Evolutionary conservation across 768 basidiomycete species (phyloP), one percentile per base, ranked within the genome.

Genomic region (Chlorophyllum brunneum): DNA sequence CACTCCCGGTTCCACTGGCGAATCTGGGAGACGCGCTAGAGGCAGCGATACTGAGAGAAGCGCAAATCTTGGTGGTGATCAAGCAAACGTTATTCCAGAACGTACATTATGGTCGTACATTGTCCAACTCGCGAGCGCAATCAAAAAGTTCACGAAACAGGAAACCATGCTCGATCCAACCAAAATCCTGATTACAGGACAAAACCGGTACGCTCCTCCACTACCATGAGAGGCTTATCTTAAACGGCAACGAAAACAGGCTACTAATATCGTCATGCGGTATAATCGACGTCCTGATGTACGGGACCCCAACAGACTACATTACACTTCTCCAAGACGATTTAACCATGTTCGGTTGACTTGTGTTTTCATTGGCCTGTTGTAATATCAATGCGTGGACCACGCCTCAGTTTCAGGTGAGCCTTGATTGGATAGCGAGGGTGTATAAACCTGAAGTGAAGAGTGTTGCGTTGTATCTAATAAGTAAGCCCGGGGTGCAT

Each of bases 51-150:
- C 39, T 61, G 61, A n/a, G n/a, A n/a, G n/a, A n/a, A n/a, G n/a
- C n/a, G n/a, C n/a, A n/a, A n/a, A n/a, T n/a, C n/a, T n/a, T n/a
- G n/a, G n/a, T n/a, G n/a, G n/a, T n/a, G n/a, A n/a, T n/a, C n/a
- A n/a, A n/a, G n/a, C n/a, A n/a, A n/a, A n/a, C n/a, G 62, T 70
- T 13, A 70, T 98, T 18, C 77, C 88, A 0, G 97, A 99, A 65
- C 76, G 85, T 15, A 83, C 85, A 0, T 64, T 99, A 2, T 99
- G 97, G 97, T 86, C 87, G 3, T 98, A 94, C 62, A 82, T 97
- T 41, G 79, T 92, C 18, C 97, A 99, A 66, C 82, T 98, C 51
- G 85, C 88, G 4, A 85, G 80, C 55, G 95, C 91, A 1, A 82
- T 98, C 67, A 92, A 88, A 67, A 80, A 39, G 85, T 89, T 0